A percentile compares a stretch with the other conserved stretches of the same genome.
These are phyloP conservation scores for Claviceps fusiformis DNA, from an alignment of 2,329 filamentous ascomycete species.

Conservation along the genomic window DNA sequence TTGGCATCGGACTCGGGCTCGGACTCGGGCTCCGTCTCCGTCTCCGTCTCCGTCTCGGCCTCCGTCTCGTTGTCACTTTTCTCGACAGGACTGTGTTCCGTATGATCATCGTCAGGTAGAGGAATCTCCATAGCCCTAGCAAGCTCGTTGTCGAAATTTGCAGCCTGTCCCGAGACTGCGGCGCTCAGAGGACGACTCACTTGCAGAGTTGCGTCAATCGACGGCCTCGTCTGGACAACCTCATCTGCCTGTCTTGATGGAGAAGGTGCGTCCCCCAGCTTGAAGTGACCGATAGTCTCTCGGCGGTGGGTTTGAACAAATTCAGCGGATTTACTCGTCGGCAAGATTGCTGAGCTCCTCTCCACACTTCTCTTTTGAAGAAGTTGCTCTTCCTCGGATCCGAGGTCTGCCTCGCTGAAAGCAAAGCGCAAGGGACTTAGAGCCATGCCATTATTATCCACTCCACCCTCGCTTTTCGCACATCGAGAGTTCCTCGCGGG, in stretches of 20 bases:
- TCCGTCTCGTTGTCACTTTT: background rate
- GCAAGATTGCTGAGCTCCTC: background rate
- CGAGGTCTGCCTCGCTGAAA: slow-evolving; percentile 24
- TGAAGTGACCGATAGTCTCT: background rate
- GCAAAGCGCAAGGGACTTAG: slow-evolving; percentile 38
- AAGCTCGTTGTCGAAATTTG: background rate
- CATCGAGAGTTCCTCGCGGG: slow-evolving; percentile 47
- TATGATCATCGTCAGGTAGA: slow-evolving; percentile 1
- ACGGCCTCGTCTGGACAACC: background rate
- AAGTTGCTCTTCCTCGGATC: slow-evolving; percentile 11
- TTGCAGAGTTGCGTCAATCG: background rate
- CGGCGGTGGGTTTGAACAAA: background rate
- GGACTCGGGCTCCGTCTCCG: background rate
- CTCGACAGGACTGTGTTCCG: background rate
- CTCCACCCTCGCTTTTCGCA: slow-evolving; percentile 41
- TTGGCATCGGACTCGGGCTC: background rate
- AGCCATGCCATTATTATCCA: slow-evolving; percentile 37
- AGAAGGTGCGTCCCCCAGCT: background rate
- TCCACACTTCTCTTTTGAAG: slow-evolving; percentile 3
- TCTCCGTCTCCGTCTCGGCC: too few relatives aligned
- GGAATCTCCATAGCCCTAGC: background rate
- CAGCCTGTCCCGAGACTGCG: background rate
- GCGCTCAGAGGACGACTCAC: background rate
- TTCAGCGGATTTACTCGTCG: slow-evolving; percentile 1
- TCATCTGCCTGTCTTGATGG: background rate